phyloP scores from a whole-genome alignment of 176 grass and related monocot genomes.

The Carex myosuroides region DNA sequence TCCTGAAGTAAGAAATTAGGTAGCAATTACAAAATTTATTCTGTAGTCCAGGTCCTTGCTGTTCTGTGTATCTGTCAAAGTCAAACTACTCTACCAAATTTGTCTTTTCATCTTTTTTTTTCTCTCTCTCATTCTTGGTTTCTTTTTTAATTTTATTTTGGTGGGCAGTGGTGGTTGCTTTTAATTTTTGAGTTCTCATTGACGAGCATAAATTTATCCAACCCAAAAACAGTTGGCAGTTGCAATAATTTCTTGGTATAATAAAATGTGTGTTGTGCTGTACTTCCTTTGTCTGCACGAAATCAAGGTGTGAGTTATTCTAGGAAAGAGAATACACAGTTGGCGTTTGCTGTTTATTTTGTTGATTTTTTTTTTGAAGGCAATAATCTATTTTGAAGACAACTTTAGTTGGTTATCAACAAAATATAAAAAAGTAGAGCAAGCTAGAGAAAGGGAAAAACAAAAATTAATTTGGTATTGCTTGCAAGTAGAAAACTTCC shows the following conservation, averaged over 20 bases:
- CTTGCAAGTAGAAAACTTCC: background rate
- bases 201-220: background rate
- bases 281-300: background rate
- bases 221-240: slow-evolving; percentile 1
- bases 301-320: slow-evolving; percentile 1
- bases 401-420: background rate
- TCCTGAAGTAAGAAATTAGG: background rate
- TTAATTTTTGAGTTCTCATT: background rate
- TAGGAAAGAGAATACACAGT: background rate
- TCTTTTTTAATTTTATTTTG: background rate
- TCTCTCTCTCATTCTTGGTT: background rate
- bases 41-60: background rate
- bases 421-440: background rate
- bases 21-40: background rate
- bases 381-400: background rate
- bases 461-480: background rate
- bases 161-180: background rate
- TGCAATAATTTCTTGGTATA: slow-evolving; percentile 7
- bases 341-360: background rate
- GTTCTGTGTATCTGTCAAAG: background rate
- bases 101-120: background rate
- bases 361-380: background rate
- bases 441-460: background rate
- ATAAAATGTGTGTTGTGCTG: background rate
- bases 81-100: background rate